Conservation (phyloP, 148 eudicot genomes). For the Tetragonia tetragonoides region DNA sequence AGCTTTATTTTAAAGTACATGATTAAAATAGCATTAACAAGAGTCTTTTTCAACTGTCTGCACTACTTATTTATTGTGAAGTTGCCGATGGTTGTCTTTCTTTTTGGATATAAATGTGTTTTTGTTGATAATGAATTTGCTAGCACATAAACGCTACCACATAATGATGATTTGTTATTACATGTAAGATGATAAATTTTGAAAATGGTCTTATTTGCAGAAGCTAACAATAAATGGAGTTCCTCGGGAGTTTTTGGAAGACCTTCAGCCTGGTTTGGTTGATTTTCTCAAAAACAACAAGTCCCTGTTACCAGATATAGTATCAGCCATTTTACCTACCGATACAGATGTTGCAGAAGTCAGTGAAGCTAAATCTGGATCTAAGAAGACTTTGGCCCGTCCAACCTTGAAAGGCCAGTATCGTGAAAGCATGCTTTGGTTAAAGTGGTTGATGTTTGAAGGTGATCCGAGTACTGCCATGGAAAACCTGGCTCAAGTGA, state of each 20-base stretch:
- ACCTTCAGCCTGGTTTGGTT: conserved; percentile 61
- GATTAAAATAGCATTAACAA: no score
- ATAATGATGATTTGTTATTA: background rate
- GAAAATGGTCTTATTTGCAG: conserved; percentile 35
- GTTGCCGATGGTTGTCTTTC: no score
- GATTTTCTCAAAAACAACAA: conserved; percentile 49
- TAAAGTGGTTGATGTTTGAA: conserved; percentile 97
- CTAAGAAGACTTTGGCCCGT: conserved; percentile 20
- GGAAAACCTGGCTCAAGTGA: conserved; percentile 44
- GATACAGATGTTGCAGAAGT: conserved; percentile 52
- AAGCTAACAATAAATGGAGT: conserved; percentile 62
- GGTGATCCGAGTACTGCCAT: conserved; percentile 59
- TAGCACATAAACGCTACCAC: no score
- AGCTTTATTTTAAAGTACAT: no score
- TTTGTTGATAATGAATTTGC: no score
- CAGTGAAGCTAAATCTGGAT: conserved; percentile 29
- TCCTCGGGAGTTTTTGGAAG: conserved; percentile 53
- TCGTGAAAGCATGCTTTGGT: conserved; percentile 72
- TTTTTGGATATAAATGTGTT: no score
- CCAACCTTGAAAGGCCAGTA: conserved; percentile 42
- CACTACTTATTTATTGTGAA: no score
- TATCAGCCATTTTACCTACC: conserved; percentile 61
- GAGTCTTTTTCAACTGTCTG: no score
- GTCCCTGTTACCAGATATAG: conserved; percentile 36
- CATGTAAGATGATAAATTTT: background rate